These are phyloP conservation scores for Eucalyptus regnans DNA, from an alignment of 345 rosid genomes.

Conservation along the genomic window DNA sequence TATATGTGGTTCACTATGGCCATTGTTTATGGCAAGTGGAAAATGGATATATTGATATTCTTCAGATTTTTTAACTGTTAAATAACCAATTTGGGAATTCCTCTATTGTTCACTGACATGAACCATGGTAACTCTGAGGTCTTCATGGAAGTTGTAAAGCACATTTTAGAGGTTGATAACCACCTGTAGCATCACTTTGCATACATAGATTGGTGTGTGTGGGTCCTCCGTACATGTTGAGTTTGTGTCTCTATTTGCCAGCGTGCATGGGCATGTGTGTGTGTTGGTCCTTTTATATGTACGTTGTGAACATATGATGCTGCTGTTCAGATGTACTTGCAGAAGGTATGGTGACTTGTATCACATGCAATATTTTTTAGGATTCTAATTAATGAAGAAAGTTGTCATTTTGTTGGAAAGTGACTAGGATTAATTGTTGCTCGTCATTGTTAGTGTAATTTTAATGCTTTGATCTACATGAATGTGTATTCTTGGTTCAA, in stretches of 20 bases:
- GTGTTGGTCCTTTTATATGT: not conserved
- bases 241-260: not conserved
- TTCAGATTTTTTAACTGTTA: not conserved
- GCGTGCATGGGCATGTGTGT: not conserved
- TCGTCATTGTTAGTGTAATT: not conserved
- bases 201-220: not conserved
- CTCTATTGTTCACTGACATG: not conserved
- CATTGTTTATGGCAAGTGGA: not conserved
- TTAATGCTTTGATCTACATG: not conserved
- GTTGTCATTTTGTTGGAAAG: not conserved
- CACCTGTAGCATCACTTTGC: not conserved
- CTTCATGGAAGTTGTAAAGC: not conserved
- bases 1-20: not conserved
- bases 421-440: not conserved
- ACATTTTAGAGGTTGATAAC: not conserved
- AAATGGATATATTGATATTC: not conserved
- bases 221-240: not conserved
- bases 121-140: not conserved
- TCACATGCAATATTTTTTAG: not conserved
- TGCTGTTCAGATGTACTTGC: not conserved
- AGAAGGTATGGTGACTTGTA: not conserved
- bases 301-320: not conserved
- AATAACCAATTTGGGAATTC: not conserved
- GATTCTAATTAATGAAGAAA: not conserved
- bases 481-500: not conserved